Evolutionary conservation across 768 basidiomycete genomes (phyloP).

Genomic region (Hericium erinaceus): DNA sequence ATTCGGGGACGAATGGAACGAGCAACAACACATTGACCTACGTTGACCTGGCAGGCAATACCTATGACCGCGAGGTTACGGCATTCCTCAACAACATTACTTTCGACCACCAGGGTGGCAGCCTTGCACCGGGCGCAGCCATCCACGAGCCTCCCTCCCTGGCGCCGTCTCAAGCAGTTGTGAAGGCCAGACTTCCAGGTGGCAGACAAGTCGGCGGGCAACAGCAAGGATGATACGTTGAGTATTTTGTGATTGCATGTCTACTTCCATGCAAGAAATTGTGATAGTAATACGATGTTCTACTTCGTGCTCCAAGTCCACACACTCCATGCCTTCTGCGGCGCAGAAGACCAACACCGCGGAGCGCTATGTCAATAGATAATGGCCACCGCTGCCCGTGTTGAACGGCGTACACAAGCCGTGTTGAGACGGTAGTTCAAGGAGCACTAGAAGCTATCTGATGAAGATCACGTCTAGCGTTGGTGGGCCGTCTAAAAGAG

Average conservation of each 20-base stretch:
- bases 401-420: slow-evolving; percentile 31
- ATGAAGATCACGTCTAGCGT: slow-evolving; percentile 17
- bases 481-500: slow-evolving; percentile 49
- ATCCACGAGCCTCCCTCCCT: background rate
- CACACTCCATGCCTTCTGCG: background rate
- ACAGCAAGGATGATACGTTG: too few species aligned
- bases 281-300: background rate
- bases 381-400: slow-evolving; percentile 19
- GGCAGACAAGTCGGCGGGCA: slow-evolving; percentile 1
- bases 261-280: background rate
- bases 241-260: background rate
- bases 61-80: slow-evolving; percentile 50
- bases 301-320: background rate
- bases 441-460: slow-evolving; percentile 21
- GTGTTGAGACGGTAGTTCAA: slow-evolving; percentile 27
- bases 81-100: slow-evolving; percentile 55
- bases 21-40: slow-evolving; percentile 63
- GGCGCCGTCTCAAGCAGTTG: slow-evolving; percentile 1
- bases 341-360: background rate
- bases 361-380: slow-evolving; percentile 1
- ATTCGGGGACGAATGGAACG: slow-evolving; percentile 52
- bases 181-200: slow-evolving; percentile 29
- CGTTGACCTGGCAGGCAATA: slow-evolving; percentile 48
- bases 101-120: slow-evolving; percentile 47
- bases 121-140: slow-evolving; percentile 23